Percentiles rank a stretch among this genome's conserved stretches.
Evolutionary conservation across 1,139 yeast genomes (phyloP).

Genomic region (Arxiozyma heterogenica): DNA sequence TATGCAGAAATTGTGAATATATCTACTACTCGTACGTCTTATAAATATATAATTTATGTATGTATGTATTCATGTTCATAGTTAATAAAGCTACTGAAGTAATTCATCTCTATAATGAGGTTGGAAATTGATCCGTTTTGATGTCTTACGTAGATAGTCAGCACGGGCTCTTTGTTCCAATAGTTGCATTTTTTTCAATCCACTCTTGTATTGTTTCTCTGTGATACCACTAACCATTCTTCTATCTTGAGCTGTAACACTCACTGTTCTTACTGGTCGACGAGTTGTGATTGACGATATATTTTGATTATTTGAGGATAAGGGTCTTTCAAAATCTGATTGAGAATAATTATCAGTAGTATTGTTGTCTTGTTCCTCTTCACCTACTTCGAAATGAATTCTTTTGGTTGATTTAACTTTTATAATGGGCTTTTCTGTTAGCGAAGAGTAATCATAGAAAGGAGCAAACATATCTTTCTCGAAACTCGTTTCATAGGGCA

Average conservation of each 20-base stretch:
- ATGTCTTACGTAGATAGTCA: slow-evolving; percentile 42
- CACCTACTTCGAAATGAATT: slow-evolving; percentile 15
- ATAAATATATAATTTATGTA: too few relatives aligned
- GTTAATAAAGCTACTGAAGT: slow-evolving; percentile 27
- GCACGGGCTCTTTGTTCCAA: slow-evolving; percentile 41
- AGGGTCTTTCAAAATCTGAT: slow-evolving; percentile 56
- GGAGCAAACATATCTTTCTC: slow-evolving; percentile 74
- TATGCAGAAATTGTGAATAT: neutral
- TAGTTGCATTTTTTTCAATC: slow-evolving; percentile 37
- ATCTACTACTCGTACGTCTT: neutral
- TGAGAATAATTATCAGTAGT: slow-evolving; percentile 53
- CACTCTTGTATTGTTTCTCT: slow-evolving; percentile 38
- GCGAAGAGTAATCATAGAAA: slow-evolving; percentile 75
- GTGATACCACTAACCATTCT: slow-evolving; percentile 37
- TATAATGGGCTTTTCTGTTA: slow-evolving; percentile 36
- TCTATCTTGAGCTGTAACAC: slow-evolving; percentile 49
- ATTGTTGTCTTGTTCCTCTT: slow-evolving; percentile 29
- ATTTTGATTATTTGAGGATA: slow-evolving; percentile 57
- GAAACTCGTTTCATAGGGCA: slow-evolving; percentile 79
- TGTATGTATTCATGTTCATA: too few relatives aligned
- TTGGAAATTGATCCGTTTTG: slow-evolving; percentile 49
- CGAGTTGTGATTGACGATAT: slow-evolving; percentile 27
- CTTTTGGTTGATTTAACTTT: slow-evolving; percentile 16
- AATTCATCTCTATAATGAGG: slow-evolving; percentile 59
- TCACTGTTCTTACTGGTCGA: slow-evolving; percentile 25